Conservation (phyloP, 371 early-diverging fungal species). For the Rhizopus arrhizus region DNA sequence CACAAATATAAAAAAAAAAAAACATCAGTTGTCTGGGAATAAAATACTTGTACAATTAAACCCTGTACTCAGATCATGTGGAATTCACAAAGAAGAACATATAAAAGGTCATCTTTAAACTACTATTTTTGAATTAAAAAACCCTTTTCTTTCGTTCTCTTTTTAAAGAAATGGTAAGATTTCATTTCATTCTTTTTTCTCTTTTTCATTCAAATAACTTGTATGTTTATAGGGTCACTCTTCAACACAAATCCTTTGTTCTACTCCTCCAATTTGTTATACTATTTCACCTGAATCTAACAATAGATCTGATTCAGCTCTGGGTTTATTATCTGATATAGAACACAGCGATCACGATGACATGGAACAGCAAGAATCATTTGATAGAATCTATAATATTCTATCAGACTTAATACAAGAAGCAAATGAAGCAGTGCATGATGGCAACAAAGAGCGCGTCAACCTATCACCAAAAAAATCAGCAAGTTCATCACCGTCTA, state of each 20-base stretch:
- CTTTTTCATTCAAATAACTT: constrained; percentile 22
- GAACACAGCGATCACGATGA: constrained; percentile 23
- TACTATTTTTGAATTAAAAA: not conserved
- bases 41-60: too few species aligned
- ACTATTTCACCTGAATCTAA: constrained; percentile 35
- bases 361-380: constrained; percentile 32
- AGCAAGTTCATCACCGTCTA: not conserved
- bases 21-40: too few species aligned
- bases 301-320: constrained; percentile 41
- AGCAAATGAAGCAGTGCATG: constrained; percentile 49
- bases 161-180: not conserved
- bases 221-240: too few species aligned
- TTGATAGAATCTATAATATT: constrained; percentile 49
- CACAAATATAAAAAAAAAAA: too few species aligned
- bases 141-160: not conserved
- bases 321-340: constrained; percentile 37
- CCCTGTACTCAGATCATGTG: constrained; percentile 7
- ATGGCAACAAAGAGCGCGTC: constrained; percentile 35
- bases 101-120: constrained; percentile 7
- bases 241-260: constrained; percentile 3
- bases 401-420: constrained; percentile 47
- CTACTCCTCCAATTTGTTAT: constrained; percentile 1
- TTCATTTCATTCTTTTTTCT: not conserved
- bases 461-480: not conserved
- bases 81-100: constrained; percentile 7